Evolutionary conservation across 1,139 yeast genomes (phyloP).

Genomic region (Candida sanyaensis): DNA sequence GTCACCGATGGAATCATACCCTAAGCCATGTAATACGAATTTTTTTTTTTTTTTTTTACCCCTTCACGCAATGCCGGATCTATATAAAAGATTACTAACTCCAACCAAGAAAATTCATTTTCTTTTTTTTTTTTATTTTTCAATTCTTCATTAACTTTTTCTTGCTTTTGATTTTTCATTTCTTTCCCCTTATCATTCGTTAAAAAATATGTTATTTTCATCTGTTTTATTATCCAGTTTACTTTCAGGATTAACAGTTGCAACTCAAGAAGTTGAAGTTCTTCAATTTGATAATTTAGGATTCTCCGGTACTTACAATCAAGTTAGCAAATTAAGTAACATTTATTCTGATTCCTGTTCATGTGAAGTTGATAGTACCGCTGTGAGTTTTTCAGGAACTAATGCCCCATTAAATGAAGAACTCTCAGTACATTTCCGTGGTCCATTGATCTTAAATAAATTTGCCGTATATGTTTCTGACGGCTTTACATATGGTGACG

Average conservation of each 20-base stretch:
- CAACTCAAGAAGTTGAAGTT: constrained; percentile 20
- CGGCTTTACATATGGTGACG: constrained; percentile 42
- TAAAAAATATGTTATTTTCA: constrained; percentile 1
- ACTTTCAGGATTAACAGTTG: constrained; percentile 1
- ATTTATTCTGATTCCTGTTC: constrained; percentile 52
- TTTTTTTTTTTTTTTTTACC: not conserved
- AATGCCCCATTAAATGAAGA: constrained; percentile 88
- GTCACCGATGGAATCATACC: no score
- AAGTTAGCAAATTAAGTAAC: constrained; percentile 61
- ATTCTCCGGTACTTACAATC: constrained; percentile 72
- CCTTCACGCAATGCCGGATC: not conserved
- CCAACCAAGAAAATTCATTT: not conserved
- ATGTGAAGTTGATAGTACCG: constrained; percentile 58
- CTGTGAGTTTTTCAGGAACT: constrained; percentile 65
- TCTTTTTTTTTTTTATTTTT: not conserved
- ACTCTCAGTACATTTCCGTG: constrained; percentile 90
- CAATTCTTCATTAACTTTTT: not conserved
- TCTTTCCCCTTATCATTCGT: not conserved
- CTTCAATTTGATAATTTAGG: constrained; percentile 68
- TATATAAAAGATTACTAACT: not conserved
- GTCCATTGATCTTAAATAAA: constrained; percentile 77
- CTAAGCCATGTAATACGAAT: no score
- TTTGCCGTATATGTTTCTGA: constrained; percentile 58
- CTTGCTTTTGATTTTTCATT: not conserved
- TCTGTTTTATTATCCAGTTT: not conserved